A percentile compares a stretch with the other conserved stretches of the same genome.
Evolutionary conservation across 1,284 basidiomycete species (phyloP).

Genomic region (Leccinum cinnamomeum): DNA sequence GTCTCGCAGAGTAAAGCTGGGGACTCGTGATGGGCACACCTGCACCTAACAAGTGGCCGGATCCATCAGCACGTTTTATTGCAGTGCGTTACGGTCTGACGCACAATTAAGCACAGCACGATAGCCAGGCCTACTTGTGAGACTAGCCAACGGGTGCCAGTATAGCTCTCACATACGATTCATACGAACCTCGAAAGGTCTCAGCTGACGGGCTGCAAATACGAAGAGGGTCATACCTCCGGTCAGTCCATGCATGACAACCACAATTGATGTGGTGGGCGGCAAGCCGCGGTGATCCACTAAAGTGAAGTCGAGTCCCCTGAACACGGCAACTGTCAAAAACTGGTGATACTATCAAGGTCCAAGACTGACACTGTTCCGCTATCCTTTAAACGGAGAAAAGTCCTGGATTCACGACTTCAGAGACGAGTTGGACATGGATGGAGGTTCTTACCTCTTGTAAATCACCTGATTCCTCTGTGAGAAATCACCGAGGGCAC

Average conservation of each 20-base stretch:
- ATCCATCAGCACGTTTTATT: conserved; percentile 14
- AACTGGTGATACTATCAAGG: not conserved
- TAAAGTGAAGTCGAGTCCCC: conserved; percentile 74
- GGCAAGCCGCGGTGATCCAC: conserved; percentile 51
- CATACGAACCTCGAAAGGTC: conserved; percentile 67
- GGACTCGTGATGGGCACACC: conserved; percentile 79
- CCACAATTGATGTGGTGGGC: conserved; percentile 75
- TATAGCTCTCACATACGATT: conserved; percentile 84
- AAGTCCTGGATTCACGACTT: too few species aligned
- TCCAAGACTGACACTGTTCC: conserved; percentile 55
- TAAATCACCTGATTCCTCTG: conserved; percentile 35
- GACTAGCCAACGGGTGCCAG: conserved; percentile 67
- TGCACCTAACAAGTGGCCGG: conserved; percentile 54
- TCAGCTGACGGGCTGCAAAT: conserved; percentile 10
- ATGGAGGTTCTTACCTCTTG: conserved; percentile 47
- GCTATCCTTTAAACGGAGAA: conserved; percentile 54
- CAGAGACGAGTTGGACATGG: too few species aligned
- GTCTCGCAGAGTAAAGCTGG: conserved; percentile 83
- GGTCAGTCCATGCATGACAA: conserved; percentile 85
- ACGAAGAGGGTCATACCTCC: conserved; percentile 54
- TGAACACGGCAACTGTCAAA: conserved; percentile 28
- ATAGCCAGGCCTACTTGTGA: conserved; percentile 79
- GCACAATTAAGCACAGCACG: conserved; percentile 88
- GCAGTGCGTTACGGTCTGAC: conserved; percentile 30
- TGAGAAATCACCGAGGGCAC: conserved; percentile 59